Percentiles rank a stretch among this genome's conserved stretches.
Conservation (phyloP, 345 rosid species). For the Eutrema yunnanense region DNA sequence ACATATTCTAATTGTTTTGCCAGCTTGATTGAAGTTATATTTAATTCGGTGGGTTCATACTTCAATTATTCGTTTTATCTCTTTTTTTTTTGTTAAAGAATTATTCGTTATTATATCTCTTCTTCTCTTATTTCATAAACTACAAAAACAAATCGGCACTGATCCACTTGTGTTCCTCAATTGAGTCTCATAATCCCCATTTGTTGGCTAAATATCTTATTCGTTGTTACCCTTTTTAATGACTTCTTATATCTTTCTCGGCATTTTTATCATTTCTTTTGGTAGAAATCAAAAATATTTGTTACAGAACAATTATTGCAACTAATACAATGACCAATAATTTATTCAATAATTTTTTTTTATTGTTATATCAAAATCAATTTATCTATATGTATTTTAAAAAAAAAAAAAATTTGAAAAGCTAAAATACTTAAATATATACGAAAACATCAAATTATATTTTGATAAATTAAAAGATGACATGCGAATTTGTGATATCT, state of each 20-base stretch:
- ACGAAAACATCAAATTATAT: background rate
- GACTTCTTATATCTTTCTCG: background rate
- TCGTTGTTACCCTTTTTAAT: background rate
- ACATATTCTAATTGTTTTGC: background rate
- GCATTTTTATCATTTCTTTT: background rate
- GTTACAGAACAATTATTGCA: background rate
- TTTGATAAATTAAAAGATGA: background rate
- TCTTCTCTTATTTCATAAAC: background rate
- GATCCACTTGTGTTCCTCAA: slow-evolving; percentile 18
- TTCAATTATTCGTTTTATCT: slow-evolving; percentile 9
- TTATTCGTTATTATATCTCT: background rate
- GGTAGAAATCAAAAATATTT: background rate
- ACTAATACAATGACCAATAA: background rate
- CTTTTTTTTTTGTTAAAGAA: too few species aligned
- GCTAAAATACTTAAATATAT: background rate
- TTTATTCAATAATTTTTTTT: background rate
- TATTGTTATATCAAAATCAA: background rate
- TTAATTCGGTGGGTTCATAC: background rate
- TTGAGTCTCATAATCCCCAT: slow-evolving; percentile 6
- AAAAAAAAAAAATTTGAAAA: background rate
- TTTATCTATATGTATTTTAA: background rate
- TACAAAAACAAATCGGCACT: background rate
- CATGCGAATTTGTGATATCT: background rate
- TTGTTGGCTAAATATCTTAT: slow-evolving; percentile 3
- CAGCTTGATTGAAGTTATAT: background rate